phyloP scores from a whole-genome alignment of 345 rosid genomes.

The Turnera subulata region DNA sequence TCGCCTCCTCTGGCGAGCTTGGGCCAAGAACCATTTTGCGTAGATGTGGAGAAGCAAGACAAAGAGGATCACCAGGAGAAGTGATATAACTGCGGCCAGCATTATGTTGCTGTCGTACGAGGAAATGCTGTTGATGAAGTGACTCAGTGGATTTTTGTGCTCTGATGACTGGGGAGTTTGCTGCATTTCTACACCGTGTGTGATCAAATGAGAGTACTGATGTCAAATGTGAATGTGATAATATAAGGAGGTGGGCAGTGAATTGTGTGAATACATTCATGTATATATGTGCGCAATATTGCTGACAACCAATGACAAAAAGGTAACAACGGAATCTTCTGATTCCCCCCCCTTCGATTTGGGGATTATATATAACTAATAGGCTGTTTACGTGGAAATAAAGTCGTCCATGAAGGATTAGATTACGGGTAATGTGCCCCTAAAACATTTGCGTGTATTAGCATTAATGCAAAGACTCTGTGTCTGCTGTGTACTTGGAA shows the following conservation, averaged over 20 bases:
- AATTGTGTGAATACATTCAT: too few species aligned
- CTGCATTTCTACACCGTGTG: too few species aligned
- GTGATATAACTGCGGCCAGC: slow-evolving; percentile 67
- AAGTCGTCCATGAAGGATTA: slow-evolving; percentile 27
- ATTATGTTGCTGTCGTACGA: slow-evolving; percentile 64
- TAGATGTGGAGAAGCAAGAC: slow-evolving; percentile 79
- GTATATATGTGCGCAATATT: too few species aligned
- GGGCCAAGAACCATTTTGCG: slow-evolving; percentile 63
- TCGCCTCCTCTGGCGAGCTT: slow-evolving; percentile 30
- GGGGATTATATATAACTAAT: not conserved
- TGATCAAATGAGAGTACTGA: too few species aligned
- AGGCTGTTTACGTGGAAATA: slow-evolving; percentile 24
- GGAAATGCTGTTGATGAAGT: slow-evolving; percentile 39
- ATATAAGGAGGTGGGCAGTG: too few species aligned
- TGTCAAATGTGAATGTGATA: too few species aligned
- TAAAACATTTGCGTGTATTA: slow-evolving; percentile 23
- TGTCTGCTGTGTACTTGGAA: slow-evolving; percentile 4
- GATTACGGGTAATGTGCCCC: too few species aligned
- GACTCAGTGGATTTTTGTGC: slow-evolving; percentile 27
- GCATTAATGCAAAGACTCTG: not conserved
- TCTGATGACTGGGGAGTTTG: too few species aligned
- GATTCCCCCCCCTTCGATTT: not conserved
- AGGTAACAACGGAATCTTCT: too few species aligned
- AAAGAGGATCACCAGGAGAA: slow-evolving; percentile 69
- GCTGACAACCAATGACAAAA: too few species aligned